These are phyloP conservation scores for Sporothrix euskadiensis DNA, from an alignment of 2,329 filamentous ascomycete genomes.

Conservation along the genomic window DNA sequence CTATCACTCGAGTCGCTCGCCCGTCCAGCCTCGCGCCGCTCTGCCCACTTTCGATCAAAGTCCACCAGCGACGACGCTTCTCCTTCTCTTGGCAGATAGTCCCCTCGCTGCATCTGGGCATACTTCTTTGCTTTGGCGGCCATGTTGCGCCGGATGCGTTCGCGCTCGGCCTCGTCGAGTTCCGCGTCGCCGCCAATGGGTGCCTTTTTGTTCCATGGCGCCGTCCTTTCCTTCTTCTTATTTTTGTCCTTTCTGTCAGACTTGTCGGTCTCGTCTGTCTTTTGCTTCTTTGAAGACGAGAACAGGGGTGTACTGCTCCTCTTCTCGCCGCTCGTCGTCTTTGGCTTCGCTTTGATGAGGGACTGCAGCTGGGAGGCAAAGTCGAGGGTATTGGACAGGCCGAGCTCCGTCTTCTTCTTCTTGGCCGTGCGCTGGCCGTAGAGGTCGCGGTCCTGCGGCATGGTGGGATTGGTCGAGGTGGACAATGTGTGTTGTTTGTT, in stretches of 20 bases:
- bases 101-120: slow-evolving; percentile 85
- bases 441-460: slow-evolving; percentile 67
- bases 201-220: slow-evolving; percentile 39
- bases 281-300: not conserved
- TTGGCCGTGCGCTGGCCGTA: slow-evolving; percentile 76
- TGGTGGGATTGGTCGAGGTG: slow-evolving; percentile 37
- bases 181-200: slow-evolving; percentile 46
- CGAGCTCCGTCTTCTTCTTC: slow-evolving; percentile 67
- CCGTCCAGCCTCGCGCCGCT: slow-evolving; percentile 57
- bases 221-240: slow-evolving; percentile 33
- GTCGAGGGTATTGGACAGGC: slow-evolving; percentile 71
- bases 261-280: not conserved
- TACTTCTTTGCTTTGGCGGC: slow-evolving; percentile 88
- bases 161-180: slow-evolving; percentile 67
- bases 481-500: not conserved
- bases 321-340: slow-evolving; percentile 55
- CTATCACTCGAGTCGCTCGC: slow-evolving; percentile 35
- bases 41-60: slow-evolving; percentile 95
- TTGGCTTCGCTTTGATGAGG: slow-evolving; percentile 62
- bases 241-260: not conserved
- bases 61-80: slow-evolving; percentile 73
- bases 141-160: slow-evolving; percentile 75
- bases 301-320: not conserved
- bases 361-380: slow-evolving; percentile 88
- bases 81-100: slow-evolving; percentile 69